phyloP scores from a whole-genome alignment of 2,329 filamentous ascomycete genomes.

The Penicillium sp. region DNA sequence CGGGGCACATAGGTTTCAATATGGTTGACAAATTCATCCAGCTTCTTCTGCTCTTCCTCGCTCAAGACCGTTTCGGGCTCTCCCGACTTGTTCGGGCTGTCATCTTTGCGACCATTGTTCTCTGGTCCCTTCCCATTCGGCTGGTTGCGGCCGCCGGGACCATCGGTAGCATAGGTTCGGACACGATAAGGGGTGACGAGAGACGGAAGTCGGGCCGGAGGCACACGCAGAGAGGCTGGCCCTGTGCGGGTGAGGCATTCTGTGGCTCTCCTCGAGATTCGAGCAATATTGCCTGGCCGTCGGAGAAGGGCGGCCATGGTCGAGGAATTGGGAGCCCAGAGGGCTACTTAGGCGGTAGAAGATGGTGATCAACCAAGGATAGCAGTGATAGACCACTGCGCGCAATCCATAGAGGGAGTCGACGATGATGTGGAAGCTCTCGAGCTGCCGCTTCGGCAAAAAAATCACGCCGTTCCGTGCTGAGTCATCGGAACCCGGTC shows the following conservation, averaged over 20 bases:
- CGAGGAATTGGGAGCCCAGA: constrained; percentile 35
- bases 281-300: constrained; percentile 61
- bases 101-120: constrained; percentile 28
- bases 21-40: constrained; percentile 54
- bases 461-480: constrained; percentile 31
- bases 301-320: constrained; percentile 64
- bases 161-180: constrained; percentile 43
- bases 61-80: constrained; percentile 46
- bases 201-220: constrained; percentile 38
- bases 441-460: constrained; percentile 22
- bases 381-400: constrained; percentile 17
- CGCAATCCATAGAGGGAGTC: constrained; percentile 27
- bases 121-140: constrained; percentile 44
- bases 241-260: constrained; percentile 50
- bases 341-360: constrained; percentile 25
- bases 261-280: constrained; percentile 55
- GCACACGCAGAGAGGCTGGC: constrained; percentile 39
- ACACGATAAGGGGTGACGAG: constrained; percentile 30
- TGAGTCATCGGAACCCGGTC: constrained; percentile 31
- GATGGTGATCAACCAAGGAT: constrained; percentile 22
- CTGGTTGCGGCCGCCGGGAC: constrained; percentile 40
- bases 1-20: constrained; percentile 57
- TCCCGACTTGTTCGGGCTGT: constrained; percentile 31
- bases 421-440: constrained; percentile 22
- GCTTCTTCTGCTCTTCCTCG: constrained; percentile 51